These are phyloP conservation scores for Rhypophila decipiens DNA, from an alignment of 495 filamentous ascomycete species.

Conservation along the genomic window DNA sequence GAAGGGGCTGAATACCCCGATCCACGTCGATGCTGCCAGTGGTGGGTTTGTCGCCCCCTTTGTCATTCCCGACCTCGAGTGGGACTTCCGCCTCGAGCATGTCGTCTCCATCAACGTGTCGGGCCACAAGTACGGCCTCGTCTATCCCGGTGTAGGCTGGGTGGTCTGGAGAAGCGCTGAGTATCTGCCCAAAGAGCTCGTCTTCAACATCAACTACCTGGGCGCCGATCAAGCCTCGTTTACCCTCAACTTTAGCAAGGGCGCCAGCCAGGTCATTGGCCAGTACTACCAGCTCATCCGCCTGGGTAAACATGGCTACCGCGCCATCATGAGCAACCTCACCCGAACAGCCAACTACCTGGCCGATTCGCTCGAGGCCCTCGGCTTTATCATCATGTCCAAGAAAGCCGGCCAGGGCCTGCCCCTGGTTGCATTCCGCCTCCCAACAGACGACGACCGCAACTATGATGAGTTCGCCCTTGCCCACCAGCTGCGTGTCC, in stretches of 20 bases:
- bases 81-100: conserved; percentile 83
- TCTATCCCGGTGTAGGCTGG: conserved; percentile 93
- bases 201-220: conserved; percentile 98
- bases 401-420: conserved; percentile 66
- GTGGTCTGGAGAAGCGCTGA: conserved; percentile 80
- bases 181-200: conserved; percentile 79
- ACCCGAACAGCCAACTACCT: conserved; percentile 81
- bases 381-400: conserved; percentile 83
- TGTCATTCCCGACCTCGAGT: conserved; percentile 68
- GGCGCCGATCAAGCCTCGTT: conserved; percentile 93
- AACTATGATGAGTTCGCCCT: conserved; percentile 78
- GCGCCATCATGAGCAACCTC: conserved; percentile 79
- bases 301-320: conserved; percentile 82
- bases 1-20: conserved; percentile 66
- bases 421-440: conserved; percentile 79
- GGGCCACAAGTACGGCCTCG: conserved; percentile 73
- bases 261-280: conserved; percentile 84
- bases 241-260: conserved; percentile 95
- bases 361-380: conserved; percentile 54
- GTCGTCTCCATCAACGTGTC: conserved; percentile 90
- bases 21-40: conserved; percentile 86
- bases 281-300: conserved; percentile 96
- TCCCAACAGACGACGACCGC: conserved; percentile 49
- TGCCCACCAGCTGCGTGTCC: conserved; percentile 73
- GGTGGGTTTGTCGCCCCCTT: conserved; percentile 91